Percentiles rank a stretch among this genome's conserved stretches.
phyloP scores from a whole-genome alignment of 768 basidiomycete species.

The Leccinum fibrillosum region DNA sequence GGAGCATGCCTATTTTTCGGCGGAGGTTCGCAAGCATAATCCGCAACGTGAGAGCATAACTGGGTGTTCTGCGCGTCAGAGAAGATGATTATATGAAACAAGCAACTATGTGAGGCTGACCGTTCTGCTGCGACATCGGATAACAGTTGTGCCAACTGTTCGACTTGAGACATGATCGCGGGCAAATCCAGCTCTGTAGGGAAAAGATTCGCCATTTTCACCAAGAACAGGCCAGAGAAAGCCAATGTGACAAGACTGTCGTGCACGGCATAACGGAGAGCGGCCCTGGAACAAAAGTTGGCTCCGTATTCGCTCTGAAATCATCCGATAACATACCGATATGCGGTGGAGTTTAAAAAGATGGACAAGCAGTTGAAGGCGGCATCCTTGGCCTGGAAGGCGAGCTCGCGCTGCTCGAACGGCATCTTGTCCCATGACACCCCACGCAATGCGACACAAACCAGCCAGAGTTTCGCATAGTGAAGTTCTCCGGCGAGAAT shows the following conservation, averaged over 20 bases:
- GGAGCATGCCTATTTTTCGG: conserved; percentile 74
- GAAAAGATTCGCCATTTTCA: conserved; percentile 95
- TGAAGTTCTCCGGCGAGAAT: conserved; percentile 86
- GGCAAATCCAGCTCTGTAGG: conserved; percentile 78
- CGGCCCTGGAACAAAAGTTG: conserved; percentile 49
- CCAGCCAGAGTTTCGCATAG: conserved; percentile 93
- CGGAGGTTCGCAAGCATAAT: conserved; percentile 92
- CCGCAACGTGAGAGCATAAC: conserved; percentile 86
- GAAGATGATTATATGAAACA: neutral
- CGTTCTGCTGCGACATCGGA: conserved; percentile 94
- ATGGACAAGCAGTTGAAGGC: conserved; percentile 82
- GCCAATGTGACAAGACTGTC: conserved; percentile 90
- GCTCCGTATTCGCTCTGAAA: neutral
- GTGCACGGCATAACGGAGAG: conserved; percentile 90
- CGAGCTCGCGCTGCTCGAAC: conserved; percentile 90
- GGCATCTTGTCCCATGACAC: conserved; percentile 96
- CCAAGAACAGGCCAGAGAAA: conserved; percentile 85
- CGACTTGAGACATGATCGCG: conserved; percentile 78
- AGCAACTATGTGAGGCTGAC: conserved; percentile 32
- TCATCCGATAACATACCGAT: conserved; percentile 51
- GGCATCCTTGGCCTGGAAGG: conserved; percentile 93
- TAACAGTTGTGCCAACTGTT: conserved; percentile 85
- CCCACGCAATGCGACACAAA: conserved; percentile 88
- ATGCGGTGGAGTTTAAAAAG: conserved; percentile 77
- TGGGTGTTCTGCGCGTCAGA: conserved; percentile 28